A percentile compares a stretch with the other conserved stretches of the same genome.
Evolutionary conservation across 257 asterid species (phyloP).

Genomic region (Schizonepeta tenuifolia): DNA sequence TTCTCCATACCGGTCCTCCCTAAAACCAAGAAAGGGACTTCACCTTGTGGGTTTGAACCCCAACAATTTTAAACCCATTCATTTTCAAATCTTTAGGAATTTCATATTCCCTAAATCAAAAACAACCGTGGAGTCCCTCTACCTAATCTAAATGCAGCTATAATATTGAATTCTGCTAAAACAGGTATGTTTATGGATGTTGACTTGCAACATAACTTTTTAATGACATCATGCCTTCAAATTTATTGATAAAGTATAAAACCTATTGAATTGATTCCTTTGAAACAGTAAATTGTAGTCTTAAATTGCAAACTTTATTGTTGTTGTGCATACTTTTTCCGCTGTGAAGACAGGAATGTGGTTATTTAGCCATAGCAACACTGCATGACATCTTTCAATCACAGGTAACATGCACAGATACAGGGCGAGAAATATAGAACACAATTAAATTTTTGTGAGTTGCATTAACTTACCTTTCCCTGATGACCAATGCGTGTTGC

Average conservation of each 20-base stretch:
- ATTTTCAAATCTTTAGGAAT: too few species aligned
- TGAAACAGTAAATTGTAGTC: not conserved
- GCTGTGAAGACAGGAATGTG: not conserved
- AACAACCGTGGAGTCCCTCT: too few species aligned
- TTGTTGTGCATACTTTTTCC: not conserved
- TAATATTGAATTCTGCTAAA: too few species aligned
- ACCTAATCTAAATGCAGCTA: too few species aligned
- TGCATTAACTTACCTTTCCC: constrained; percentile 67
- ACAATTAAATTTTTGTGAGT: constrained; percentile 9
- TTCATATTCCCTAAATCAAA: too few species aligned
- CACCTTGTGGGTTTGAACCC: too few species aligned
- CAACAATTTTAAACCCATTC: too few species aligned
- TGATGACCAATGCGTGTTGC: constrained; percentile 80
- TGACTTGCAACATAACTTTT: not conserved
- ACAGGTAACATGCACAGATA: not conserved
- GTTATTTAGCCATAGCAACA: not conserved
- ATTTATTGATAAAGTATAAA: not conserved
- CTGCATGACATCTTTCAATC: not conserved
- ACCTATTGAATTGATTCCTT: not conserved
- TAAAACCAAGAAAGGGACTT: too few species aligned
- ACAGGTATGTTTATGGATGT: too few species aligned
- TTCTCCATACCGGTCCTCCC: too few species aligned
- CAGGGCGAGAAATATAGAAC: constrained; percentile 7
- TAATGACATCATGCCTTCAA: not conserved
- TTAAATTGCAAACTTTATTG: not conserved